Percentiles rank a stretch among this genome's conserved stretches.
Evolutionary conservation across 179 eudicot species (phyloP).

Genomic region (Drosera spatulata): DNA sequence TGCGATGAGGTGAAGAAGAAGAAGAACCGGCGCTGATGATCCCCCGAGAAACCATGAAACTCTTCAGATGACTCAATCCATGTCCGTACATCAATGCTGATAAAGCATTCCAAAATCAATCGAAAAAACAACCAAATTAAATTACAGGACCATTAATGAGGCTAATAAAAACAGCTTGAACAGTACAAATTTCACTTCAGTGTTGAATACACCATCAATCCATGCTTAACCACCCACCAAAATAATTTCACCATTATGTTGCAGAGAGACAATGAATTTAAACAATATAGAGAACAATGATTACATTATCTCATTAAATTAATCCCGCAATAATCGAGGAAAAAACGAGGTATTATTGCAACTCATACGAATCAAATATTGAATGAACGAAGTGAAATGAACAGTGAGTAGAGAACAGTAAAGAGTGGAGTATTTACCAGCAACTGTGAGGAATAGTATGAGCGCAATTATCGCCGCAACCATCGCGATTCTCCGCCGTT

Average conservation of each 20-base stretch:
- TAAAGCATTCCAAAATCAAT: neutral
- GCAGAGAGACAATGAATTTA: neutral
- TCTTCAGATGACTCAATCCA: neutral
- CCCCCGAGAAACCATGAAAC: neutral
- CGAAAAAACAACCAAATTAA: neutral
- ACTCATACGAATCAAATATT: neutral
- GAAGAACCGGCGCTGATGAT: neutral
- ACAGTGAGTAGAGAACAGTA: neutral
- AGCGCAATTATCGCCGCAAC: conserved; percentile 3
- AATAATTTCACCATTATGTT: neutral
- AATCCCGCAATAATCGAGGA: neutral
- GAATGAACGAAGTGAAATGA: neutral
- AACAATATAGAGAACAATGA: neutral
- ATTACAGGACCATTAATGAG: neutral
- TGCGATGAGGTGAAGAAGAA: conserved; percentile 1
- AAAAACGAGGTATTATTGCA: neutral
- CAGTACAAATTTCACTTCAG: neutral
- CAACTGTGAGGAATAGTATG: neutral
- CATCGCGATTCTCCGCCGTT: conserved; percentile 2
- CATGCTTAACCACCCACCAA: neutral
- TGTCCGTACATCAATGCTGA: neutral
- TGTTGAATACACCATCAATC: neutral
- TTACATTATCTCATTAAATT: neutral
- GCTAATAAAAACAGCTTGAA: neutral
- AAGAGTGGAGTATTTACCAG: neutral